Evolutionary conservation across 257 asterid species (phyloP).

Genomic region (Jasminum sambac): DNA sequence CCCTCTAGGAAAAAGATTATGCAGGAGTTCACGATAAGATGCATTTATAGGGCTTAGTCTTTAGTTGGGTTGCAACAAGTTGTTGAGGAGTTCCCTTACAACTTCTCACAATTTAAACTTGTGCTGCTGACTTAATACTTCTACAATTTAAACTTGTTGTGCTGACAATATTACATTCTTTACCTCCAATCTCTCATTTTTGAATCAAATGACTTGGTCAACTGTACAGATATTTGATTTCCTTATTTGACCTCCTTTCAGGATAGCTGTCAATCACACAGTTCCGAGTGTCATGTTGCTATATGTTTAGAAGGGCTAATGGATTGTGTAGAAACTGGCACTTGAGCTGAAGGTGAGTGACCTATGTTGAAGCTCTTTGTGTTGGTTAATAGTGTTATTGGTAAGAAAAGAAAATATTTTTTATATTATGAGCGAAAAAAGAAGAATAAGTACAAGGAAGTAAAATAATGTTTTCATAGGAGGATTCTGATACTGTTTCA

Average conservation of each 20-base stretch:
- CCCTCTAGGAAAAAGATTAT: background rate
- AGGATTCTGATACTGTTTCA: background rate
- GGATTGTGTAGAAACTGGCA: slow-evolving; percentile 56
- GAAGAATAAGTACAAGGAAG: background rate
- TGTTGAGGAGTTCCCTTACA: background rate
- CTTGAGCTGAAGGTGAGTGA: slow-evolving; percentile 57
- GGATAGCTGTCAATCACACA: slow-evolving; percentile 14
- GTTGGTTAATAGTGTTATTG: background rate
- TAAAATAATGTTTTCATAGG: background rate
- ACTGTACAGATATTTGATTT: slow-evolving; percentile 29
- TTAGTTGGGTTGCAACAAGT: background rate
- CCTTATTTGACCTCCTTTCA: slow-evolving; percentile 17
- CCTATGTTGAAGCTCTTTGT: background rate
- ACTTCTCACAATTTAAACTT: background rate
- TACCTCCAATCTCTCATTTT: background rate
- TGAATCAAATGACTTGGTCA: slow-evolving; percentile 8
- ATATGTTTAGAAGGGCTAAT: slow-evolving; percentile 63
- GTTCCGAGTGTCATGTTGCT: slow-evolving; percentile 60
- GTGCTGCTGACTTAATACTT: background rate
- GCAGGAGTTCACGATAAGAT: background rate
- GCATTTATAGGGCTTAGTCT: background rate
- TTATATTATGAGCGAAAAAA: background rate
- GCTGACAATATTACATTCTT: background rate
- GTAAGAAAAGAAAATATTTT: background rate
- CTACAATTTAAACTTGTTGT: background rate